Conservation (phyloP, 2,329 filamentous ascomycete genomes). For the Paramyrothecium roridum region DNA sequence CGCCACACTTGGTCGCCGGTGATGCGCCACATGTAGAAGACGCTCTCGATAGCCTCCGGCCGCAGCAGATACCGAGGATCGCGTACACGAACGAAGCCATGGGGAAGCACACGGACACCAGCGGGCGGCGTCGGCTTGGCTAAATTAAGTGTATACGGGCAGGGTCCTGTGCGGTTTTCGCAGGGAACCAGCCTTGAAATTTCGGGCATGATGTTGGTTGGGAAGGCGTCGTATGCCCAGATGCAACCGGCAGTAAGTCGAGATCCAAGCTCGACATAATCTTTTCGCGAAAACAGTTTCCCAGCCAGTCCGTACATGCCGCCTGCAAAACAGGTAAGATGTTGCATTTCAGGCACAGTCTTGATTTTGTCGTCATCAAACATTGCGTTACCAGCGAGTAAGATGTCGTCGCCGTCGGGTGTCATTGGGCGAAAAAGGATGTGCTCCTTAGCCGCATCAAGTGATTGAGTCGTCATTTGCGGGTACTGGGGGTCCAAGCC, state of each 20-base stretch:
- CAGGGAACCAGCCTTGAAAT: conserved; percentile 35
- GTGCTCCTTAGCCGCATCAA: conserved; percentile 58
- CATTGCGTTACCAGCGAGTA: conserved; percentile 49
- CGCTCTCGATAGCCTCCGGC: conserved; percentile 50
- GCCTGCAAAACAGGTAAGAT: conserved; percentile 68
- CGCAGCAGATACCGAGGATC: conserved; percentile 41
- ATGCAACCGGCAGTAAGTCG: conserved; percentile 50
- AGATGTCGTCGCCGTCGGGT: conserved; percentile 54
- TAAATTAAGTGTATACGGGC: conserved; percentile 19
- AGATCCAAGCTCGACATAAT: conserved; percentile 44
- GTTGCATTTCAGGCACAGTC: conserved; percentile 40
- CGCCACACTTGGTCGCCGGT: conserved; percentile 42
- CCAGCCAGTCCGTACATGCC: conserved; percentile 69
- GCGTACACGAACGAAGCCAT: conserved; percentile 56
- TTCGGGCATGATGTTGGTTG: conserved; percentile 54
- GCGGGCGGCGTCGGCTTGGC: conserved; percentile 17
- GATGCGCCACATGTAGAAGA: conserved; percentile 49
- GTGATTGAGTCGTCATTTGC: conserved; percentile 61
- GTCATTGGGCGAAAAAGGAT: conserved; percentile 69
- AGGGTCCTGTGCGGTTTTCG: conserved; percentile 28
- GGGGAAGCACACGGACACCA: conserved; percentile 26
- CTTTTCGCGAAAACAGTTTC: conserved; percentile 49
- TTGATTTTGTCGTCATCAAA: conserved; percentile 21
- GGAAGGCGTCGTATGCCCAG: conserved; percentile 49
- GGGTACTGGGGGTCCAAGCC: conserved; percentile 61